phyloP scores from a whole-genome alignment of 129 eudicot genomes.

The Lactuca saligna region DNA sequence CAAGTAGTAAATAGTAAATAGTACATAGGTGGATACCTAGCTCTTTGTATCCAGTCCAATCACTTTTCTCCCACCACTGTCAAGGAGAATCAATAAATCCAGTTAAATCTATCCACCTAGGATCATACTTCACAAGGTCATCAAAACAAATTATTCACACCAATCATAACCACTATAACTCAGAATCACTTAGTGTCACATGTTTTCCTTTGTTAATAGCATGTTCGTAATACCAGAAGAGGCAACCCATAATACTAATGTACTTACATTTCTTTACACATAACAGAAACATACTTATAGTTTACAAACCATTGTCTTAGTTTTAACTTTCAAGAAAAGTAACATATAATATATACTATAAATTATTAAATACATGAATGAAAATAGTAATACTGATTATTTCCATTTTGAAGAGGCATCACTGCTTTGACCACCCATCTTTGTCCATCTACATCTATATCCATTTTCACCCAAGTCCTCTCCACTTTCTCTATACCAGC shows the following conservation, averaged over 20 bases:
- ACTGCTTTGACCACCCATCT: slow-evolving; percentile 78
- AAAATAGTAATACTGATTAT: slow-evolving; percentile 57
- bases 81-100: slow-evolving; percentile 94
- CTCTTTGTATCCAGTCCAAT: slow-evolving; percentile 96
- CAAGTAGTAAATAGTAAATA: background rate
- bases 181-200: background rate
- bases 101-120: slow-evolving; percentile 84
- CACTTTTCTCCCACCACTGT: slow-evolving; percentile 99
- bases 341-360: background rate
- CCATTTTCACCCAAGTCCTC: slow-evolving; percentile 86
- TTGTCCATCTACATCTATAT: slow-evolving; percentile 84
- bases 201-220: background rate
- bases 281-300: background rate
- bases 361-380: background rate
- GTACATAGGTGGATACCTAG: slow-evolving; percentile 56
- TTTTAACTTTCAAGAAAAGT: background rate
- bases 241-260: no score
- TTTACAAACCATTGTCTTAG: slow-evolving; percentile 4
- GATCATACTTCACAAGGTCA: slow-evolving; percentile 61
- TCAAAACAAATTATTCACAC: background rate
- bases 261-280: no score
- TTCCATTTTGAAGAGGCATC: slow-evolving; percentile 87
- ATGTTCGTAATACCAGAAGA: no score
- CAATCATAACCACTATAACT: background rate
- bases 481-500: slow-evolving; percentile 89